A percentile compares a stretch with the other conserved stretches of the same genome.
Evolutionary conservation across 2,329 filamentous ascomycete species (phyloP).

Genomic region (Colletotrichum gigasporum): DNA sequence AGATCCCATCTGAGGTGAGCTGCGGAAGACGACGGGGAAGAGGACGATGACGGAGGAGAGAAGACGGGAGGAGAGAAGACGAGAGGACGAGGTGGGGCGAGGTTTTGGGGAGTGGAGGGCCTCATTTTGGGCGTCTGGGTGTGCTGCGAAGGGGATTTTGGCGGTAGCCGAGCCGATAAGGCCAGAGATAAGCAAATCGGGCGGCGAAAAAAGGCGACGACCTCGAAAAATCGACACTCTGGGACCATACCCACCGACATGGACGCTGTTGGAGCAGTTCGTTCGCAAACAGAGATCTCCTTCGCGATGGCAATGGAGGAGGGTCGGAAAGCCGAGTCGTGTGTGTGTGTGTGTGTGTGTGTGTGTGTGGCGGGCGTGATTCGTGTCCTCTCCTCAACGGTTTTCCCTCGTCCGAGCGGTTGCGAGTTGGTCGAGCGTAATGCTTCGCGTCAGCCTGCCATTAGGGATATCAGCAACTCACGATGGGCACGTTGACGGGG

Average conservation of each 20-base stretch:
- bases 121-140: conserved; percentile 10
- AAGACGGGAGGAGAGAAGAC: background rate
- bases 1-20: background rate
- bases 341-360: too few relatives aligned
- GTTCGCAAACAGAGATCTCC: too few relatives aligned
- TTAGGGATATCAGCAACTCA: conserved; percentile 25
- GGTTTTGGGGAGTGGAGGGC: conserved; percentile 4
- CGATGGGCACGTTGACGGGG: conserved; percentile 3
- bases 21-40: too few relatives aligned
- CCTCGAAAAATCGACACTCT: conserved; percentile 14
- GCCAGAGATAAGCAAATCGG: background rate
- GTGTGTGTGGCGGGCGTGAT: background rate
- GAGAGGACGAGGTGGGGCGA: background rate
- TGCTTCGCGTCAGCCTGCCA: conserved; percentile 30
- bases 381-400: background rate
- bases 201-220: background rate
- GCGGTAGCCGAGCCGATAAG: conserved; percentile 2
- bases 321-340: background rate
- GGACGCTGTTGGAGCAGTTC: background rate
- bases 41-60: background rate
- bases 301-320: background rate
- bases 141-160: background rate
- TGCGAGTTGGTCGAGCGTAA: background rate
- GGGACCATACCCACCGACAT: too few relatives aligned
- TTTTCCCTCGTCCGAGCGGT: background rate